phyloP scores from a whole-genome alignment of 108 stramenopile species.

The Stephanodiscus triporus region DNA sequence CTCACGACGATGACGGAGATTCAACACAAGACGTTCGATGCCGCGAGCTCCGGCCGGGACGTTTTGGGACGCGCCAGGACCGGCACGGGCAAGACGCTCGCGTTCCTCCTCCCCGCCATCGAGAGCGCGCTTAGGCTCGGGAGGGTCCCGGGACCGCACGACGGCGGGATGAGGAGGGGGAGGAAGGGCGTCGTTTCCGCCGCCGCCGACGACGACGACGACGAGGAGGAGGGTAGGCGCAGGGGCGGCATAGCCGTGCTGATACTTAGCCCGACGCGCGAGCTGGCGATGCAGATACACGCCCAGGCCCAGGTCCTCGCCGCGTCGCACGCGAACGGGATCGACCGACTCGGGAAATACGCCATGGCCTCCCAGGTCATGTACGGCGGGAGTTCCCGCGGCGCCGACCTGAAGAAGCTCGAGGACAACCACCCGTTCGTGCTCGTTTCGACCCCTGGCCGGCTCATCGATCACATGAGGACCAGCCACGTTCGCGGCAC shows the following conservation, averaged over 20 bases:
- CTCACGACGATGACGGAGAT: conserved; percentile 88
- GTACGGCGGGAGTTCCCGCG: conserved; percentile 71
- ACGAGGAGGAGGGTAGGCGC: not conserved
- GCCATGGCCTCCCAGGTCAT: conserved; percentile 52
- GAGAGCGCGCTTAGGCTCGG: conserved; percentile 47
- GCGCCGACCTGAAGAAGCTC: conserved; percentile 50
- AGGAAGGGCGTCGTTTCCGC: not conserved
- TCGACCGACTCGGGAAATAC: conserved; percentile 8
- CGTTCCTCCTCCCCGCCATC: conserved; percentile 79
- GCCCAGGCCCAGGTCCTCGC: conserved; percentile 48
- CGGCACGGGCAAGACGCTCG: conserved; percentile 85
- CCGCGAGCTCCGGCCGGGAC: conserved; percentile 63
- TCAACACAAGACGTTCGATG: conserved; percentile 82
- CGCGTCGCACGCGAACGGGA: conserved; percentile 57
- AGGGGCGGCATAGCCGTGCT: conserved; percentile 51
- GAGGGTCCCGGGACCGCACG: conserved; percentile 91
- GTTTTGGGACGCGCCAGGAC: conserved; percentile 93
- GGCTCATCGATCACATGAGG: conserved; percentile 84
- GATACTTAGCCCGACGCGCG: conserved; percentile 47
- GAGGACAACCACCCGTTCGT: conserved; percentile 50
- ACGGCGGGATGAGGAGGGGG: conserved; percentile 9
- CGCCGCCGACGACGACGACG: not conserved
- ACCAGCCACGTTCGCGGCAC: conserved; percentile 45
- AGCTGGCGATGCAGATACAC: conserved; percentile 53
- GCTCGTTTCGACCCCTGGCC: conserved; percentile 85